Conservation (phyloP, 192 early-diverging fungal genomes). For the Coemansia sp. region DNA sequence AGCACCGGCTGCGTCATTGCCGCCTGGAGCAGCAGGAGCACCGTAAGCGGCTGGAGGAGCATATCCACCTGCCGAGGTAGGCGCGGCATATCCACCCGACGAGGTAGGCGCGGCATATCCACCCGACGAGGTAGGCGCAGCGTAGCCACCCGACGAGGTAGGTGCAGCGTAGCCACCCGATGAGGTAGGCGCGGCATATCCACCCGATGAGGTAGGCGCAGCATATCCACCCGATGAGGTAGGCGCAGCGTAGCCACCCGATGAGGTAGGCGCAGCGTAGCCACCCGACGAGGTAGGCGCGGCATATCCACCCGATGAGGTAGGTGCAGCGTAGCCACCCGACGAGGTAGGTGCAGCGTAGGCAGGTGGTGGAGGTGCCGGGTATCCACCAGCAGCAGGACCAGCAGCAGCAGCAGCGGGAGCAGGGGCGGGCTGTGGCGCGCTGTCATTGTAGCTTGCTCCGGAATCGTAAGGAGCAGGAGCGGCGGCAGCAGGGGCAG, state of each 20-base stretch:
- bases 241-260: slow-evolving; percentile 6
- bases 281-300: slow-evolving; percentile 15
- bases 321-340: no score
- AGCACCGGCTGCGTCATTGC: neutral
- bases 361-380: no score
- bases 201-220: slow-evolving; percentile 15
- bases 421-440: slow-evolving; percentile 1
- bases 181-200: slow-evolving; percentile 7
- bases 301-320: neutral
- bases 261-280: neutral
- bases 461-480: neutral
- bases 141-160: slow-evolving; percentile 12
- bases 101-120: no score
- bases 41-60: no score
- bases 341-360: no score
- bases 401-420: no score
- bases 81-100: slow-evolving; percentile 21
- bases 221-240: slow-evolving; percentile 11
- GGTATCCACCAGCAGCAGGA: slow-evolving; percentile 4
- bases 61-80: slow-evolving; percentile 16
- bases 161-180: slow-evolving; percentile 20
- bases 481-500: slow-evolving; percentile 10
- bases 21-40: slow-evolving; percentile 11
- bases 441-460: neutral
- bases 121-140: slow-evolving; percentile 21